phyloP scores from a whole-genome alignment of 2,329 filamentous ascomycete species.

The Mycosphaerella arachidis region DNA sequence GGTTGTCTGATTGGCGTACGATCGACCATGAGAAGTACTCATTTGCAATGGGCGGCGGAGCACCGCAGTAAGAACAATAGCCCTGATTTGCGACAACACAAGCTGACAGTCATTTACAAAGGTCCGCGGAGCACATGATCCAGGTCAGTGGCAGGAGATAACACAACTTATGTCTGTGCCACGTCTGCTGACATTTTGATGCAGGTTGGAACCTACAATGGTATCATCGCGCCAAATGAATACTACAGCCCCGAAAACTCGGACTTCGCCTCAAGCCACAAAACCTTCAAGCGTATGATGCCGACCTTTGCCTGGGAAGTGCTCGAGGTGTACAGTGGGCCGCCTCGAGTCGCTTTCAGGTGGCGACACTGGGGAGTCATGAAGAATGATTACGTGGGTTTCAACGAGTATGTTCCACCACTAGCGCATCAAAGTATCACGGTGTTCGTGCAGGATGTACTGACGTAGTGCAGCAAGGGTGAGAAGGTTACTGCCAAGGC shows the following conservation, averaged over 20 bases:
- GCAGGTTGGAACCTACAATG: constrained; percentile 63
- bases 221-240: constrained; percentile 58
- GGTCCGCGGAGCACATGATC: constrained; percentile 59
- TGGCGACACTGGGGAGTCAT: constrained; percentile 67
- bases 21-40: constrained; percentile 57
- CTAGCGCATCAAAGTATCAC: constrained; percentile 3
- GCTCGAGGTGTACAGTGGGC: constrained; percentile 62
- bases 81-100: neutral
- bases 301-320: constrained; percentile 69
- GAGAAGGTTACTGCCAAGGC: constrained; percentile 60
- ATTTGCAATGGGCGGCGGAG: constrained; percentile 60
- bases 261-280: constrained; percentile 61
- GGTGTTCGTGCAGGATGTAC: neutral
- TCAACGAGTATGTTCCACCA: constrained; percentile 52
- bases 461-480: constrained; percentile 47
- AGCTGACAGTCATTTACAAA: constrained; percentile 2
- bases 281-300: constrained; percentile 71
- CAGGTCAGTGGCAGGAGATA: constrained; percentile 28
- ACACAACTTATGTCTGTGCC: neutral
- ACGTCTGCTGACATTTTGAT: neutral
- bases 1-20: constrained; percentile 60
- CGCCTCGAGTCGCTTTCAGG: constrained; percentile 58
- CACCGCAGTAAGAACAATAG: constrained; percentile 39
- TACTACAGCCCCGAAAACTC: constrained; percentile 60
- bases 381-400: constrained; percentile 62